Evolutionary conservation across 306 rosid species (phyloP), one percentile per base, ranked within the genome.

Genomic region (Gynostemma pentaphyllum): DNA sequence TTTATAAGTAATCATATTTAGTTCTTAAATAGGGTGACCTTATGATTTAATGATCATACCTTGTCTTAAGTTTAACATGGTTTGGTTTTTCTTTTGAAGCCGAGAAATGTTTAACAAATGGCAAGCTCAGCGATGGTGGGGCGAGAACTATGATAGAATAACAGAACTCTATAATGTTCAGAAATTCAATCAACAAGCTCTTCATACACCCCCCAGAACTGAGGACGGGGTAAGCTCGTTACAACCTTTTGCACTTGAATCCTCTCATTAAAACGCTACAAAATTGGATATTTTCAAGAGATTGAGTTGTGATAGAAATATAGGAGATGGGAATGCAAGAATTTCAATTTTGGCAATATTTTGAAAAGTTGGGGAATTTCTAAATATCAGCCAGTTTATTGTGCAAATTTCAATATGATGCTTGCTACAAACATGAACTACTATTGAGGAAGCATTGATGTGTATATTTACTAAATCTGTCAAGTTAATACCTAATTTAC

Each of bases 101-200:
- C 95, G 89, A 28, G 95, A 88, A 21, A 86, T 88, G 85, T 94
- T 94, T 22, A 75, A 88, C 64, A 94, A 81, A 74, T 79, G 87
- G 88, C 82, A 84, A 81, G 97, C 97, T 70, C 95, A 86, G 68
- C 79, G 76, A 53, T 94, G 99, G 99, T 92, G 99, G 98, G 95
- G 94, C 3, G 94, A 88, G 82, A 88, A 92, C 62, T 88, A 81
- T 48, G 99, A 92, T 68, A 75, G 95, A 24, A 82, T 94, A 71
- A 82, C 79, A 87, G 99, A 94, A 73, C 97, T 88, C 27, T 88
- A 88, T 68, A 88, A 94, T 30, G 95, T 88, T 16, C 94, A 79
- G 81, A 81, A 85, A 68, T 88, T 86, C 79, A 88, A 86, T 28
- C 75, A 62, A 29, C 94, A 84, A 79, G 85, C 85, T 78, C 80